phyloP scores from a whole-genome alignment of 352 stramenopile species.

The Phytophthora europaea region DNA sequence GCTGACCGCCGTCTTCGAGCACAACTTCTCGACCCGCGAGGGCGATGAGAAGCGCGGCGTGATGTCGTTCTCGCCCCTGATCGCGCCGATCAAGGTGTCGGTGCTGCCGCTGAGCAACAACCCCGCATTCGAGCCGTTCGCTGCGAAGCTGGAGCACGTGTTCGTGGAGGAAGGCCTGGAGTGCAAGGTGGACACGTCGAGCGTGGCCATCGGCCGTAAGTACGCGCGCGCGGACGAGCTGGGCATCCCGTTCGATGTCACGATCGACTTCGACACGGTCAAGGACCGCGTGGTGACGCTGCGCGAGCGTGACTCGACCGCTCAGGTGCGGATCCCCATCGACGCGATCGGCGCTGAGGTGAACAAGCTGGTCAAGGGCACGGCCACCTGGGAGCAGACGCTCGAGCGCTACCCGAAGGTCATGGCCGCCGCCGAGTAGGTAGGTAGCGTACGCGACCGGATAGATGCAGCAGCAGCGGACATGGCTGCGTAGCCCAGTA shows the following conservation, averaged over 20 bases:
- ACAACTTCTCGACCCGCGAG: slow-evolving; percentile 98
- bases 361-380: slow-evolving; percentile 89
- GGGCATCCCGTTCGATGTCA: slow-evolving; percentile 98
- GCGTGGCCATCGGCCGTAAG: slow-evolving; percentile 95
- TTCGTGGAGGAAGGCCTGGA: slow-evolving; percentile 76
- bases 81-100: slow-evolving; percentile 99
- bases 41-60: slow-evolving; percentile 98
- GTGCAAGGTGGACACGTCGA: slow-evolving; percentile 96
- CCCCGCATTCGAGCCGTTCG: slow-evolving; percentile 84
- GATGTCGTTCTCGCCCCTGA: slow-evolving; percentile 97
- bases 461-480: slow-evolving; percentile 15
- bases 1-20: slow-evolving; percentile 98
- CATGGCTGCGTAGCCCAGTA: background rate
- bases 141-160: slow-evolving; percentile 78
- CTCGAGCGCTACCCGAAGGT: slow-evolving; percentile 88
- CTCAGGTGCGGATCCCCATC: slow-evolving; percentile 96
- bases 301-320: slow-evolving; percentile 97
- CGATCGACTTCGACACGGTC: slow-evolving; percentile 98
- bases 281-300: slow-evolving; percentile 96
- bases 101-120: slow-evolving; percentile 95
- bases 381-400: slow-evolving; percentile 86
- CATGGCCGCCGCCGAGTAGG: slow-evolving; percentile 47
- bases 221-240: slow-evolving; percentile 99
- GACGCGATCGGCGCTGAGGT: slow-evolving; percentile 83
- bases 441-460: slow-evolving; percentile 1